Percentiles rank a stretch among this genome's conserved stretches.
These are phyloP conservation scores for Paramecium sexaurelia DNA, from an alignment of 73 alveolate species.

Conservation along the genomic window DNA sequence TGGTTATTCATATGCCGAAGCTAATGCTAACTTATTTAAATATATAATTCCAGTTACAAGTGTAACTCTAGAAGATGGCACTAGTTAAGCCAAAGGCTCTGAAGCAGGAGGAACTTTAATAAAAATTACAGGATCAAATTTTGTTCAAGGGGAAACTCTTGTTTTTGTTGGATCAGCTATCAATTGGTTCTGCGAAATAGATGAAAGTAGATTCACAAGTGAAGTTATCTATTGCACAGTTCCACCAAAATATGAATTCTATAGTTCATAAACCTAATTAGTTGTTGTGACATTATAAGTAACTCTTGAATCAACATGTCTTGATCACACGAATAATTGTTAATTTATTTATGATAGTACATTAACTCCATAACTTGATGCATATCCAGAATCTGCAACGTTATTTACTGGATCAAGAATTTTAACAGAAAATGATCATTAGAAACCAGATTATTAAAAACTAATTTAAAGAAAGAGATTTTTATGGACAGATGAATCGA, in stretches of 20 bases:
- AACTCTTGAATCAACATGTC: constrained; percentile 36
- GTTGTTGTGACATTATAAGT: not conserved
- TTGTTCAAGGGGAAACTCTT: not conserved
- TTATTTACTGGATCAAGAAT: constrained; percentile 29
- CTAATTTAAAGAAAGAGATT: not conserved
- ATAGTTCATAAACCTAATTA: not conserved
- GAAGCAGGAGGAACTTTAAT: constrained; percentile 53
- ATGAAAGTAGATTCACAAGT: not conserved
- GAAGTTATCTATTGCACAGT: not conserved
- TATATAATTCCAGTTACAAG: not conserved
- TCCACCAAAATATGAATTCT: constrained; percentile 12
- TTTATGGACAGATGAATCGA: constrained; percentile 42
- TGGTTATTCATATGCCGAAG: not conserved
- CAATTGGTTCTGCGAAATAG: constrained; percentile 51
- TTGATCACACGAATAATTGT: not conserved
- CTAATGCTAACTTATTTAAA: not conserved
- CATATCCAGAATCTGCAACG: not conserved
- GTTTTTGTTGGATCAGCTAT: not conserved
- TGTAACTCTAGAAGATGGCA: not conserved
- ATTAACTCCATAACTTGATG: not conserved
- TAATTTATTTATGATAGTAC: not conserved
- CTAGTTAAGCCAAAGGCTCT: constrained; percentile 1
- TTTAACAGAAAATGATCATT: not conserved
- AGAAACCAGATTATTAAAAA: not conserved
- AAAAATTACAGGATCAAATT: constrained; percentile 38